phyloP scores from a whole-genome alignment of 2,329 filamentous ascomycete species.

The Colletotrichum sp. region DNA sequence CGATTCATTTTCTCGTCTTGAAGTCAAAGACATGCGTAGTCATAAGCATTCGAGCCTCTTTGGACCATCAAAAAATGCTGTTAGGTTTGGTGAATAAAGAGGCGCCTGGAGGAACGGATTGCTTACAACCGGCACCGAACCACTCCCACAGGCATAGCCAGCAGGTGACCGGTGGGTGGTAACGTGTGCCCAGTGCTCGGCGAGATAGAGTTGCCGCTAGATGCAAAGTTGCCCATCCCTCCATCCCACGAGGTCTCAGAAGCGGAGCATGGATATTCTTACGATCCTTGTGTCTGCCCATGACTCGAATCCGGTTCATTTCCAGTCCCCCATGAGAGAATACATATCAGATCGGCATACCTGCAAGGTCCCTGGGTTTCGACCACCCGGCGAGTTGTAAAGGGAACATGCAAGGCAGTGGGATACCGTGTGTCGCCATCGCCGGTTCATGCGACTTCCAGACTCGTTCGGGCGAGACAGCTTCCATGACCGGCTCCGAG shows the following conservation, averaged over 20 bases:
- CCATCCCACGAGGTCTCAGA: background rate
- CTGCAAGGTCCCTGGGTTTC: background rate
- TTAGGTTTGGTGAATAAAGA: background rate
- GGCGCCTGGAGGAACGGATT: background rate
- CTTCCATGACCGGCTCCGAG: background rate
- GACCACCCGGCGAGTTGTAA: background rate
- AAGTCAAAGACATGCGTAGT: background rate
- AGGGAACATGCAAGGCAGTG: background rate
- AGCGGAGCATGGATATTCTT: background rate
- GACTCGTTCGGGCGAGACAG: background rate
- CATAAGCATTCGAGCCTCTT: background rate
- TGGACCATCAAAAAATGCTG: background rate
- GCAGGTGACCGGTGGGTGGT: background rate
- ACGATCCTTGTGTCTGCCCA: background rate
- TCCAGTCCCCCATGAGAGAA: background rate
- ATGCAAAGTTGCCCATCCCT: background rate
- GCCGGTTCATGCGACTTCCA: background rate
- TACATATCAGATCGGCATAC: background rate
- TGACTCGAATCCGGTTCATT: background rate
- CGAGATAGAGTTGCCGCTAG: background rate
- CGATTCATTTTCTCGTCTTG: background rate
- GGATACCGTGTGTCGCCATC: background rate
- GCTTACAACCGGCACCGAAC: background rate
- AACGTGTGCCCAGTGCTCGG: background rate
- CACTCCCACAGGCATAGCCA: background rate